Conservation (phyloP, 2,329 filamentous ascomycete genomes). For the Ceratocystis destructans region DNA sequence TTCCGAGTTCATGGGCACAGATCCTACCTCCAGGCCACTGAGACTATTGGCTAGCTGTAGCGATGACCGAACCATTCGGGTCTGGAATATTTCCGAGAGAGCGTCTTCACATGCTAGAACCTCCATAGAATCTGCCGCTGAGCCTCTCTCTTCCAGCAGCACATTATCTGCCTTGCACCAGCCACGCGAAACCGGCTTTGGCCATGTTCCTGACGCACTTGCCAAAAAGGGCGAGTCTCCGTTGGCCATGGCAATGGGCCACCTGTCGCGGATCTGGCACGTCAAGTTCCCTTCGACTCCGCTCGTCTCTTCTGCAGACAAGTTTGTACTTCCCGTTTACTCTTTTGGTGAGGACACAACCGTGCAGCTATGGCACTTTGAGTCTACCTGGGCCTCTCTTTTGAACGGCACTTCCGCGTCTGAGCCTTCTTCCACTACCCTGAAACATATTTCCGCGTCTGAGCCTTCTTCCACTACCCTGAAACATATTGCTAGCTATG, state of each 20-base stretch:
- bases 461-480: slow-evolving; percentile 25
- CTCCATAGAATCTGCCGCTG: not conserved
- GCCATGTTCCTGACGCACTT: slow-evolving; percentile 22
- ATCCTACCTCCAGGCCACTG: slow-evolving; percentile 28
- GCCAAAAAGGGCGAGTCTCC: slow-evolving; percentile 24
- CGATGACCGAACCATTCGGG: slow-evolving; percentile 75
- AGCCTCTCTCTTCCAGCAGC: slow-evolving; percentile 22
- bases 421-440: not conserved
- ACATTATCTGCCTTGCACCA: slow-evolving; percentile 26
- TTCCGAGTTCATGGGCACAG: slow-evolving; percentile 29
- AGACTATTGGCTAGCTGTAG: slow-evolving; percentile 82
- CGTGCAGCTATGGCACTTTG: slow-evolving; percentile 55
- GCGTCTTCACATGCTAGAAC: not conserved
- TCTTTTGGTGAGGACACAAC: slow-evolving; percentile 81
- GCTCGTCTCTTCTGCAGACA: slow-evolving; percentile 16
- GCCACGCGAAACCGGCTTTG: slow-evolving; percentile 50
- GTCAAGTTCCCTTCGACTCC: slow-evolving; percentile 47
- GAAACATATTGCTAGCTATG: slow-evolving; percentile 40
- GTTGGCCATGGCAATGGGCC: slow-evolving; percentile 67
- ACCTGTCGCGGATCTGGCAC: slow-evolving; percentile 80
- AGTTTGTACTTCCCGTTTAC: slow-evolving; percentile 38
- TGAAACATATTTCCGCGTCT: slow-evolving; percentile 34
- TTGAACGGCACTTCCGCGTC: not conserved
- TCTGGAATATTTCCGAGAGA: slow-evolving; percentile 67
- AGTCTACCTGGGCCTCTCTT: slow-evolving; percentile 18